phyloP scores from a whole-genome alignment of 2,329 filamentous ascomycete species.

The Cladosporium sp. region DNA sequence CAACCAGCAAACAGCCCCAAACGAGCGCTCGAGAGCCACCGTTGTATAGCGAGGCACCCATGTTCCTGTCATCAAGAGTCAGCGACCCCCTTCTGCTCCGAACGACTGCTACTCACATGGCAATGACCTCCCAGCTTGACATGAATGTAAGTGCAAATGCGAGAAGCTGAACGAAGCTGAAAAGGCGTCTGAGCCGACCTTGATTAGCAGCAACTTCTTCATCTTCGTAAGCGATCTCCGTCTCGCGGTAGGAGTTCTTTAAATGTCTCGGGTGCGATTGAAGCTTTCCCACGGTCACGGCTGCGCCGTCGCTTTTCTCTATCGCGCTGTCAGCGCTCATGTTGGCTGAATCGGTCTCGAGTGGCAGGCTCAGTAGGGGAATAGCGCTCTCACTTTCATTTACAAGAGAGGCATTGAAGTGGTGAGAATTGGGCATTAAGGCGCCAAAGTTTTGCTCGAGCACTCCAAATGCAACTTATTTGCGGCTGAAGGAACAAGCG shows the following conservation, averaged over 20 bases:
- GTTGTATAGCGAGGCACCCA: constrained; percentile 13
- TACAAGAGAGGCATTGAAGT: not conserved
- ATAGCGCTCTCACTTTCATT: not conserved
- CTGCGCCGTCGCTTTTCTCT: not conserved
- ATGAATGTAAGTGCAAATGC: constrained; percentile 28
- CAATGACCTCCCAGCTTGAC: constrained; percentile 25
- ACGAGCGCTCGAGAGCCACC: constrained; percentile 12
- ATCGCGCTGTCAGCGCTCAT: not conserved
- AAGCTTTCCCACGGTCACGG: not conserved
- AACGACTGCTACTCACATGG: not conserved
- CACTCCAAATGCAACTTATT: not conserved
- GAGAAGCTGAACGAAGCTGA: constrained; percentile 25
- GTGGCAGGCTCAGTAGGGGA: not conserved
- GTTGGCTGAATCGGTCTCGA: not conserved
- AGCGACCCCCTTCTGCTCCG: not conserved
- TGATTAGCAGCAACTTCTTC: not conserved
- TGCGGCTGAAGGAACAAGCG: not conserved
- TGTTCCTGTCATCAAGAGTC: constrained; percentile 1
- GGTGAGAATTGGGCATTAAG: not conserved
- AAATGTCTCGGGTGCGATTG: not conserved
- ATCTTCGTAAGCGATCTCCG: not conserved
- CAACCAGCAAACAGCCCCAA: constrained; percentile 11
- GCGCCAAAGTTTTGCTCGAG: not conserved
- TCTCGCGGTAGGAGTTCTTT: not conserved
- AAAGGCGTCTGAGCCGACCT: constrained; percentile 19